phyloP scores from a whole-genome alignment of 352 stramenopile genomes.

The Phytopythium sindhum region DNA sequence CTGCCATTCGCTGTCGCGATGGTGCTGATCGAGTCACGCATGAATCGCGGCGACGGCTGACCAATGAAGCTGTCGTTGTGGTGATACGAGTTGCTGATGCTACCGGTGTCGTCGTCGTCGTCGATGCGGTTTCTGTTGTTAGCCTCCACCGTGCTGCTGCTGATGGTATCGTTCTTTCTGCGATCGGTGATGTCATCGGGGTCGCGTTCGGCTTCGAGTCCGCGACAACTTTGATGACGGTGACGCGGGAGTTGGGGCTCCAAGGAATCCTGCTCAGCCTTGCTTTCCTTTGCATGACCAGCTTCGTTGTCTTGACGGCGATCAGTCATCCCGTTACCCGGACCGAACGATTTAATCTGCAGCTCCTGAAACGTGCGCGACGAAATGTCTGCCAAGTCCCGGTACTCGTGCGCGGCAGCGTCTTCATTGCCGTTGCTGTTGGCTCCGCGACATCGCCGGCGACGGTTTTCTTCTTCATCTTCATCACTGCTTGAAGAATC shows the following conservation, averaged over 20 bases:
- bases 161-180: conserved; percentile 1
- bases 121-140: neutral
- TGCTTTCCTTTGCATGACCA: neutral
- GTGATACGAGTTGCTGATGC: conserved; percentile 17
- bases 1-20: neutral
- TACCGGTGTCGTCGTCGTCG: conserved; percentile 14
- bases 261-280: neutral
- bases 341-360: conserved; percentile 36
- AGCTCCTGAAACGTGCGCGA: conserved; percentile 62
- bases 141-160: neutral
- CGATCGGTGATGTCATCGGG: neutral
- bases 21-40: conserved; percentile 25
- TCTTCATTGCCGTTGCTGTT: neutral
- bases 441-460: neutral
- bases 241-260: neutral
- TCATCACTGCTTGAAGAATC: conserved; percentile 10
- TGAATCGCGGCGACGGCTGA: conserved; percentile 10
- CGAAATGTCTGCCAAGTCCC: conserved; percentile 59
- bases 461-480: conserved; percentile 5
- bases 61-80: conserved; percentile 17
- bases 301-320: neutral
- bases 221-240: neutral
- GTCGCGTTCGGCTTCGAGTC: neutral
- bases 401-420: conserved; percentile 31
- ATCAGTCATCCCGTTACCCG: conserved; percentile 10